Conservation (phyloP, 495 filamentous ascomycete species). For the Penicillium parvum region DNA sequence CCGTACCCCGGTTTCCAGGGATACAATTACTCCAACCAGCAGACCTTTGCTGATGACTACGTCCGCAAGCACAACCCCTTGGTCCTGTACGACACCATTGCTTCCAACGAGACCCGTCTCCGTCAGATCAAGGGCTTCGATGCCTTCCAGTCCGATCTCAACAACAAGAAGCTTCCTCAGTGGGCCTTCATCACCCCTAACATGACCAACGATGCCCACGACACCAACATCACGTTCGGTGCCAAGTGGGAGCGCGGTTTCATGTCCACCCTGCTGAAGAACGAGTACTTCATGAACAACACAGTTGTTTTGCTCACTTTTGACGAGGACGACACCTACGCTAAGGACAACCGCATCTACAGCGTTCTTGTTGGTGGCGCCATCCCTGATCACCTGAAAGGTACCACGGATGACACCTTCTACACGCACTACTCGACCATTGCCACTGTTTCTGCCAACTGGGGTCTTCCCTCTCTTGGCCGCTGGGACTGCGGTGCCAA, state of each 20-base stretch:
- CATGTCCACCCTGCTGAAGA: conserved; percentile 55
- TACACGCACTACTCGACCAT: conserved; percentile 72
- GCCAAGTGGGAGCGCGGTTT: conserved; percentile 56
- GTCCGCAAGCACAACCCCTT: conserved; percentile 73
- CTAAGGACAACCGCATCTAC: conserved; percentile 50
- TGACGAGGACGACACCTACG: conserved; percentile 61
- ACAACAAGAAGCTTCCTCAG: conserved; percentile 56
- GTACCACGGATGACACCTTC: conserved; percentile 60
- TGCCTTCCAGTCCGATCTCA: conserved; percentile 55
- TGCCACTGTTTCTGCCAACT: conserved; percentile 63
- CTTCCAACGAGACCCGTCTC: conserved; percentile 46
- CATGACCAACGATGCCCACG: conserved; percentile 71
- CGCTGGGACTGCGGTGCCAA: conserved; percentile 71
- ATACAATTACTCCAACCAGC: conserved; percentile 49
- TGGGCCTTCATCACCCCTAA: conserved; percentile 74
- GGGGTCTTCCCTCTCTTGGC: conserved; percentile 61
- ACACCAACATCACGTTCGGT: conserved; percentile 58
- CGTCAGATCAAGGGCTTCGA: conserved; percentile 64
- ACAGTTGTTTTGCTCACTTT: conserved; percentile 50
- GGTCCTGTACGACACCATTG: conserved; percentile 56
- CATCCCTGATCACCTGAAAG: conserved; percentile 51
- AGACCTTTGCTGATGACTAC: conserved; percentile 53
- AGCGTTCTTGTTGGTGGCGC: conserved; percentile 61
- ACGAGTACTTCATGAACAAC: conserved; percentile 59
- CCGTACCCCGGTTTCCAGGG: conserved; percentile 66